phyloP scores from a whole-genome alignment of 1,284 basidiomycete species.

The Apiotrichum porosum region DNA sequence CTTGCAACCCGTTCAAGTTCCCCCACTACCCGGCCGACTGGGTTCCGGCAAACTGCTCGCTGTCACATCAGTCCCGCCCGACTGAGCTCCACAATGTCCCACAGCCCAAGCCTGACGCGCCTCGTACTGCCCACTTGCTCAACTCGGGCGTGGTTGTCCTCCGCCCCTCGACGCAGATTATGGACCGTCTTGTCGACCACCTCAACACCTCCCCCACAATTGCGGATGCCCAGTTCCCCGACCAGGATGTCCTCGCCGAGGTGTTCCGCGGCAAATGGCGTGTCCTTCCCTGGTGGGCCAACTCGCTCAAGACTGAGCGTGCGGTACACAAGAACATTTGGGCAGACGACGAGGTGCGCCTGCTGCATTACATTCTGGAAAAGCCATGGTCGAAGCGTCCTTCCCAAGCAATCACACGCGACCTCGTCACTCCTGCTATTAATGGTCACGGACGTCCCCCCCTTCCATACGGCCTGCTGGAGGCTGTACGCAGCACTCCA shows the following conservation, averaged over 20 bases:
- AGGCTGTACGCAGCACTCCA: conserved; percentile 23
- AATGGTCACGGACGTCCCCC: conserved; percentile 10
- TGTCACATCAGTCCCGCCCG: conserved; percentile 61
- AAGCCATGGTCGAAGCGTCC: conserved; percentile 45
- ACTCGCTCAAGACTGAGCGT: conserved; percentile 51
- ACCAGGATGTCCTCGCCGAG: conserved; percentile 83
- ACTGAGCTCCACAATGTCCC: conserved; percentile 49
- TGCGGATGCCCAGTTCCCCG: conserved; percentile 71
- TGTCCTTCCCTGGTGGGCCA: conserved; percentile 51
- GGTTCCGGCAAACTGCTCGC: conserved; percentile 83
- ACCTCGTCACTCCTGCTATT: no score
- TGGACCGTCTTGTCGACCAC: conserved; percentile 57
- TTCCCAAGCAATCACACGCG: not conserved
- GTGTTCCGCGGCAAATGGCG: conserved; percentile 61
- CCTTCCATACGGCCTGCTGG: conserved; percentile 27
- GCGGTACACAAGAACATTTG: conserved; percentile 48
- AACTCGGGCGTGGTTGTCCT: conserved; percentile 88
- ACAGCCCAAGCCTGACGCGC: conserved; percentile 54
- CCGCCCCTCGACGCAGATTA: conserved; percentile 56
- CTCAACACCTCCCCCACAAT: conserved; percentile 67
- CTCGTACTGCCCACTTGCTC: conserved; percentile 69
- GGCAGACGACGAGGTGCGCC: conserved; percentile 47
- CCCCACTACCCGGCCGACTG: conserved; percentile 83
- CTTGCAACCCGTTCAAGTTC: conserved; percentile 84
- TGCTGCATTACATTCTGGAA: conserved; percentile 48